Conservation (phyloP, 2,329 filamentous ascomycete genomes). For the Penicillium sp. region DNA sequence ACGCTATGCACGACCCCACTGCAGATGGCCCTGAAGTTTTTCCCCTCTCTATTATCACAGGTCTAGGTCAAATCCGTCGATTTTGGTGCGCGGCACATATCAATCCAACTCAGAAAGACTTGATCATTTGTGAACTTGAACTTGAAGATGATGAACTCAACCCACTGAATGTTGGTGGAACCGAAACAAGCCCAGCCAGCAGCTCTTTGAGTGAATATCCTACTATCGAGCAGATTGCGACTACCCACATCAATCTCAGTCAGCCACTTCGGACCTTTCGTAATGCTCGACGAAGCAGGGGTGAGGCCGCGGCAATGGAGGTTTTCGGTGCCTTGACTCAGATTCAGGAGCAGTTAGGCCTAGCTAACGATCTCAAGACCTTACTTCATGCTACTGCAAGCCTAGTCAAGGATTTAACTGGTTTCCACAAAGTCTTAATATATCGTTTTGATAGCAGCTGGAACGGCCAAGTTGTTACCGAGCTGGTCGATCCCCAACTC, state of each 20-base stretch:
- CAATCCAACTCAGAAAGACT: constrained; percentile 64
- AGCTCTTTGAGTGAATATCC: constrained; percentile 72
- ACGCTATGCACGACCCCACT: constrained; percentile 74
- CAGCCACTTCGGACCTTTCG: constrained; percentile 75
- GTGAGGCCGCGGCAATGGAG: constrained; percentile 84
- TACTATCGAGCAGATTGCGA: constrained; percentile 69
- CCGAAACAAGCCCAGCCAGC: constrained; percentile 16
- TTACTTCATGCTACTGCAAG: constrained; percentile 82
- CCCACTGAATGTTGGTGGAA: constrained; percentile 23
- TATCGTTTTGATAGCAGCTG: constrained; percentile 84
- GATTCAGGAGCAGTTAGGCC: constrained; percentile 75
- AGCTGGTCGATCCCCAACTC: constrained; percentile 75
- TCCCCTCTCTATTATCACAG: constrained; percentile 66
- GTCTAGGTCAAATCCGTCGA: constrained; percentile 60
- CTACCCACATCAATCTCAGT: constrained; percentile 73
- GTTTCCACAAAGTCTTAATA: constrained; percentile 89
- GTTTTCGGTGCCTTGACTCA: constrained; percentile 92
- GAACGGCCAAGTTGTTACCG: constrained; percentile 85
- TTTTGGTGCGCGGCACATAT: constrained; percentile 88
- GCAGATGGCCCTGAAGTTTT: constrained; percentile 84
- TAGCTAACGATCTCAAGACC: constrained; percentile 65
- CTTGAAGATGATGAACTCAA: constrained; percentile 74
- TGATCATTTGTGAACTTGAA: constrained; percentile 87
- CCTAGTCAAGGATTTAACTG: constrained; percentile 84
- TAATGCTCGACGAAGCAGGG: constrained; percentile 71